Base-by-base conservation (phyloP, 441 rosid species). In the Croton setiger region DNA sequence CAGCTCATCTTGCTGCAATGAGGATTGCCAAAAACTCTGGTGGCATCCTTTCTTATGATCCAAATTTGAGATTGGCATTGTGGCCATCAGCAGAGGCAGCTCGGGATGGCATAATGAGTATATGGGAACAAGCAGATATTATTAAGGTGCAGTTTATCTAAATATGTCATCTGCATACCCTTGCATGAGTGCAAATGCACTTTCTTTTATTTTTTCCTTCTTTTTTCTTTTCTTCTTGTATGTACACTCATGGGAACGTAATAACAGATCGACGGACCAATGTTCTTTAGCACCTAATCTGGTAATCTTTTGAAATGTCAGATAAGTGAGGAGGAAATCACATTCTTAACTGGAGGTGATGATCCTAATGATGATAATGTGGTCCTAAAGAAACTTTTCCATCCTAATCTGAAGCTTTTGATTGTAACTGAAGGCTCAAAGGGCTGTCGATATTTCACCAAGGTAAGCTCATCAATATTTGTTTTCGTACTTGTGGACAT, bases 81-180 rank as follows among this genome's bases (percentile, higher is more conserved):
- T 95, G 99, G 99, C 90, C 97, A 70, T 90, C 99, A 43, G 85
- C 84, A 67, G 91, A 89, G 63, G 88, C 90, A 79, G 98, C 99
- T 67, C 81, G 82, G 74, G 76, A 84, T 74, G 91, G 86, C 79
- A 92, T 95, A 51, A 84, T 89, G 98, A 83, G 88, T 41, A 81
- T 95, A 77, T 92, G 99, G 99, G 81, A 88, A 64, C 83, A 86
- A 74, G 97, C 99, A 68, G 99, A 95, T 72, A 64, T 95, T 49
- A 90, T 95, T 17, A 95, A 95, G 96, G 99, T 92, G 74, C 48
- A 57, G 31, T 61, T 64, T 36, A 55, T 20, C 45, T 15, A 66
- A 68, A 53, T 49, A 9, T 9, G 18, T 23, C 36, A 48, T 65
- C 62, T 21, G 3, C 61, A 41, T 52, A n/a, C 57, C 55, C n/a